Evolutionary conservation across 2,329 filamentous ascomycete genomes (phyloP), one percentile per base, ranked within the genome.

Genomic region (Fusarium domesticum): DNA sequence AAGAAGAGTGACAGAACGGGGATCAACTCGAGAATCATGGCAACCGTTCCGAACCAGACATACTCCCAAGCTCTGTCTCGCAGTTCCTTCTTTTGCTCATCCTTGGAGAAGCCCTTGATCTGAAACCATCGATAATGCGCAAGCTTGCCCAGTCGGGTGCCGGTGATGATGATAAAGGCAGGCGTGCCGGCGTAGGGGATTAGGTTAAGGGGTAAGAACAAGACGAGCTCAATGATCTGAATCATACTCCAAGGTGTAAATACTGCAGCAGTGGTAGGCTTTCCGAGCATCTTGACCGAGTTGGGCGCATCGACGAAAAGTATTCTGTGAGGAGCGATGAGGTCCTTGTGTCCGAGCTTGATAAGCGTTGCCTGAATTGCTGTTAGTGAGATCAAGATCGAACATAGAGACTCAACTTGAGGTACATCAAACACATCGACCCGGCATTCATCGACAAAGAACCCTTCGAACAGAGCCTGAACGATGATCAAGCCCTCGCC

Each of bases 1-100:
- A 97, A 96, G 63, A 97, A 83, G 76, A 98, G 95, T n/a, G 87
- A 95, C 37, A 96, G 68, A 11, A 92, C 77, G 1, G 93, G 93
- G 7, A 96, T 76, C n/a, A 97, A 77, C 69, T 96, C 89, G 19
- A 97, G 69, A 6, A 89, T 65, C 71, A 96, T 81, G 38, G 90
- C 88, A 4, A 93, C 76, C 1, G 87, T 89, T 14, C 93, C 93
- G 61, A 97, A 96, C 89, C 89, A 95, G 12, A 89, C 84, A 64
- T 96, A 97, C 47, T 93, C 87, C 80, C 88, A 87, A 50, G 80
- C 74, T 41, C 85, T 77, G 34, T 73, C 73, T 47, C 76, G 76
- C 19, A 92, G 79, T 57, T 87, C 89, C 19, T 72, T 72, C 58
- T 88, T 88, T 51, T 82, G 77, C 62, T 95, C 80, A 57, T 85